Base-by-base conservation (phyloP, 106 monocot species). In the Apostasia ramifera region DNA sequence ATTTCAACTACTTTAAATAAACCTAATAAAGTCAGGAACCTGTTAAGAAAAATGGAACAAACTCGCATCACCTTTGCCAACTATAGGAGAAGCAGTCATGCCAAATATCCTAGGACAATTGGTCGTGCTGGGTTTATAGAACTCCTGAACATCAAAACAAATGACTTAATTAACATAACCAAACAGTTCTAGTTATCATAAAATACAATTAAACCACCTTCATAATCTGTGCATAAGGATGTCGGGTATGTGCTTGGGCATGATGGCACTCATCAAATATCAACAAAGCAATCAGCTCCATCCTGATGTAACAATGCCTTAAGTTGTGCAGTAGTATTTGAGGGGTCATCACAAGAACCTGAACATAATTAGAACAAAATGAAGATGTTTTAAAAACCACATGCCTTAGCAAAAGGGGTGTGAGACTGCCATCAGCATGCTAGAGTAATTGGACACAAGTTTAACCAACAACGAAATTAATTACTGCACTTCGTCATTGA, bases 291-390 rank as follows among this genome's bases (percentile, higher is more conserved):
- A 98, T 81, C 9, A 73, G 63, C 38, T 90, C 92, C 97, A 92
- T 90, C 76, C 38, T 80, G 64, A 98, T 84, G 54, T 87, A 85
- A 72, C 97, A 92, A 73, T 98, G 97, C n/a, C 79, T 71, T 79
- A 98, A 81, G 75, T 77, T 92, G 38, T 90, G 76, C 15, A 98
- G 55, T 47, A 98, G 81, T 85, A 98, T 85, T 67, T 87, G 75
- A 61, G 97, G 97, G 5, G 89, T 98, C 97, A 98, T 98, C 50
- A 98, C 97, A 81, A 98, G 79, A 79, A 98, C 87, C 97, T 98
- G 77, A 37, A 65, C 6, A 14, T 3, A 57, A 55, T 26, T 26
- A 26, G 26, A 59, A 26, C 76, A 57, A 72, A 71, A 67, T n/a
- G 58, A 9, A 69, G 6, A 50, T 63, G 7, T 65, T 63, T 55